Percentiles rank a stretch among this genome's conserved stretches.
Conservation (phyloP, 2,329 filamentous ascomycete species). For the Domatiomyces catenatus region DNA sequence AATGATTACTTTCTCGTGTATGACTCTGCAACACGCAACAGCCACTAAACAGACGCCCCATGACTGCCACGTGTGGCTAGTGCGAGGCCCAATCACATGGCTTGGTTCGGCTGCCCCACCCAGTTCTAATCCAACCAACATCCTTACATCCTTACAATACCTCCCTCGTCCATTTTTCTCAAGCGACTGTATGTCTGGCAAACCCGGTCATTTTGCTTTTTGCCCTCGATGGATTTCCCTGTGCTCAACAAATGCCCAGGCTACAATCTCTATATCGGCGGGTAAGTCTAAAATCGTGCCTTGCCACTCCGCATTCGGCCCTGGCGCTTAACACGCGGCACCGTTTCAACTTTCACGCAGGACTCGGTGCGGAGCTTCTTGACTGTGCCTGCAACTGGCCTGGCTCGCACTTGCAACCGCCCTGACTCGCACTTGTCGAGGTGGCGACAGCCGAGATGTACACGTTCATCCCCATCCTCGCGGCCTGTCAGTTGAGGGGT, state of each 20-base stretch:
- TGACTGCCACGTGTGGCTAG: background rate
- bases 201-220: background rate
- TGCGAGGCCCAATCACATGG: too few species aligned
- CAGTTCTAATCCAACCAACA: background rate
- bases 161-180: background rate
- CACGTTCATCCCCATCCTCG: background rate
- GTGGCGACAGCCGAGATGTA: background rate
- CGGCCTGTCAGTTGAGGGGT: too few species aligned
- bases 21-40: too few species aligned
- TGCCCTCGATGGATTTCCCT: conserved; percentile 11
- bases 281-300: conserved; percentile 34
- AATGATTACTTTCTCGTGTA: too few species aligned
- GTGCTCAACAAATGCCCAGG: conserved; percentile 37
- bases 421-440: background rate
- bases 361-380: background rate
- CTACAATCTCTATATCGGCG: conserved; percentile 61
- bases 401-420: background rate
- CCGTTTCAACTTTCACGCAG: background rate
- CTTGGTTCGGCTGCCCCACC: background rate
- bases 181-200: background rate
- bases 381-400: background rate
- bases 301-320: background rate
- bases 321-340: background rate
- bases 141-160: background rate
- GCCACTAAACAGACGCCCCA: background rate